Base-by-base conservation (phyloP, 441 rosid genomes). In the Theobroma grandiflorum region DNA sequence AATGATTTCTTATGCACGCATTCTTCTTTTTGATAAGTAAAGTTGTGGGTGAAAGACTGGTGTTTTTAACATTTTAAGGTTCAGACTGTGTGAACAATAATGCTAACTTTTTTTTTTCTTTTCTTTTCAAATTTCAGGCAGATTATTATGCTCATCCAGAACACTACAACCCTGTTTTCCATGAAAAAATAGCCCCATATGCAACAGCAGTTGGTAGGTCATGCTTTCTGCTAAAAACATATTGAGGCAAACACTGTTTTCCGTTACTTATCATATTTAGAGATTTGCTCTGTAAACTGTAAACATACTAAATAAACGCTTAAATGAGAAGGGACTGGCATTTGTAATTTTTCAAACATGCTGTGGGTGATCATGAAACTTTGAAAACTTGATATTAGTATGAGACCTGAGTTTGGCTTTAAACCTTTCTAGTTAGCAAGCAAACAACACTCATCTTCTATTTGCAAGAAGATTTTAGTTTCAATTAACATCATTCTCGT, bases 121-220 rank as follows among this genome's bases (percentile, higher is more conserved):
- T 49, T 49, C 61, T 69, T 10, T 74, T 18, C 75, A 9, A 74
- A 26, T 76, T 86, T 80, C 95, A 96, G 99, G 93, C 87, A 0
- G 99, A 93, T 85, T 94, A 96, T 79, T 94, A 96, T 86, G 94
- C 91, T 67, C 98, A 96, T 82, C 98, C 98, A 6, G 99, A 91
- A 77, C 98, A 93, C 85, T 96, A 92, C 86, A 87, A 84, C 53
- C 89, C 98, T 68, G 67, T 90, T 80, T 95, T 93, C 87, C 98
- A 93, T 79, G 89, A 91, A 81, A 93, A 87, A 74, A 82, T 96
- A 45, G 94, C 91, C 35, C 96, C 98, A n/a, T 96, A 93, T 86
- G 88, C 98, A 52, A 89, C 98, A 81, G 87, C 89, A 72, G 92
- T 96, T 66, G 98, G 99, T 96, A 91, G 7, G 90, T 78, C 49